Evolutionary conservation across 371 early-diverging fungal species (phyloP), one percentile per base, ranked within the genome.

Genomic region (Apophysomyces sp.): DNA sequence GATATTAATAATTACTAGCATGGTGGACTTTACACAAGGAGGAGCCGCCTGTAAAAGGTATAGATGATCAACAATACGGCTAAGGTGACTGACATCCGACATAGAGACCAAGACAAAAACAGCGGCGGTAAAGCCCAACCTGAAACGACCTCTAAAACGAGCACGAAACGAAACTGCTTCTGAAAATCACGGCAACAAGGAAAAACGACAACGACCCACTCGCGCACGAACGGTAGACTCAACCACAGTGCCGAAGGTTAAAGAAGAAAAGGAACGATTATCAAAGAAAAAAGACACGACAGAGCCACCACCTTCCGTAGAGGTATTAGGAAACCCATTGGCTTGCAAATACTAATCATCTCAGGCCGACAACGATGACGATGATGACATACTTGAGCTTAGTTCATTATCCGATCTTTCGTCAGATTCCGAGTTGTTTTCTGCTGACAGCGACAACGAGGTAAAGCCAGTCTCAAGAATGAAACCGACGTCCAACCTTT

Each of bases 11-110:
- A 4, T 44, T 27, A 18, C 2, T 69, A 86, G 88, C 85, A 32
- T 87, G 83, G 84, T 87, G 89, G 87, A 78, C 84, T 30, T 63
- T 87, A 56, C 72, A 73, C 9, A 72, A 75, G 29, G 68, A 78
- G 11, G 76, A 73, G 9, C 84, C 86, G 7, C 86, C 84, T 15
- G 63, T 61, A 24, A 78, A 78, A 71, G 74, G 75, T 69, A 59
- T 60, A 61, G 64, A 67, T 64, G 67, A 52, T 59, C 40, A 30
- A 27, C 11, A 28, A 9, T n/a, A 13, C 18, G 9, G 37, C 9
- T 26, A 31, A 39, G 9, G 2, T 13, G 36, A 29, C 28, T 41
- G n/a, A 44, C 37, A 8, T 21, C 15, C 1, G 29, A 66, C 16
- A 53, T 63, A 65, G 65, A 65, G 18, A 74, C 71, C 6, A 68